A percentile compares a stretch with the other conserved stretches of the same genome.
Conservation (phyloP, 148 eudicot genomes). For the Fagopyrum esculentum region DNA sequence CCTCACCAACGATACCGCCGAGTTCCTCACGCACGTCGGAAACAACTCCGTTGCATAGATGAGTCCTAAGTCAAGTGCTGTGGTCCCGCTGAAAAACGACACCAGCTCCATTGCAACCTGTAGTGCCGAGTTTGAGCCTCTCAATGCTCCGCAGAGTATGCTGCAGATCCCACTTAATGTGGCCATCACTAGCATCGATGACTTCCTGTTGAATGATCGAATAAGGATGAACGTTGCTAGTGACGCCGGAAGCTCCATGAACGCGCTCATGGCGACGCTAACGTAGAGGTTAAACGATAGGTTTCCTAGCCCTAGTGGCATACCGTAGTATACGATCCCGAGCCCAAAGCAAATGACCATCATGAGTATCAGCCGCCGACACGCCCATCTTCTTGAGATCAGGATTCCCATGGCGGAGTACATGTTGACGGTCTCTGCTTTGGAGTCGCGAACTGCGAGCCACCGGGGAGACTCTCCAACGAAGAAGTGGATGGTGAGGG, state of each 20-base stretch:
- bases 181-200: slow-evolving; percentile 21
- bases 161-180: slow-evolving; percentile 21
- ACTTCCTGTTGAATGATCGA: slow-evolving; percentile 16
- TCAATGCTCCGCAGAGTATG: slow-evolving; percentile 14
- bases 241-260: background rate
- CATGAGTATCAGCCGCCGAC: slow-evolving; percentile 14
- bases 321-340: slow-evolving; percentile 22
- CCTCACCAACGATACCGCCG: slow-evolving; percentile 20
- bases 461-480: slow-evolving; percentile 26
- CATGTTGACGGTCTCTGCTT: background rate
- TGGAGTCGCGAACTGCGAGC: background rate
- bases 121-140: background rate
- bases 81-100: slow-evolving; percentile 19
- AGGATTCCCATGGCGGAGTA: slow-evolving; percentile 14
- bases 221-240: slow-evolving; percentile 20
- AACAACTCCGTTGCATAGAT: slow-evolving; percentile 27
- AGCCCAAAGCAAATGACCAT: slow-evolving; percentile 21
- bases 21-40: slow-evolving; percentile 26
- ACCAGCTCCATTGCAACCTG: slow-evolving; percentile 14
- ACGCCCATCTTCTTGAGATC: slow-evolving; percentile 19
- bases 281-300: too few relatives aligned
- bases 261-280: too few relatives aligned
- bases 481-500: slow-evolving; percentile 13
- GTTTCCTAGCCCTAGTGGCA: slow-evolving; percentile 19
- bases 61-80: slow-evolving; percentile 19